phyloP scores from a whole-genome alignment of 306 rosid species.

The Abrus pulchellus region DNA sequence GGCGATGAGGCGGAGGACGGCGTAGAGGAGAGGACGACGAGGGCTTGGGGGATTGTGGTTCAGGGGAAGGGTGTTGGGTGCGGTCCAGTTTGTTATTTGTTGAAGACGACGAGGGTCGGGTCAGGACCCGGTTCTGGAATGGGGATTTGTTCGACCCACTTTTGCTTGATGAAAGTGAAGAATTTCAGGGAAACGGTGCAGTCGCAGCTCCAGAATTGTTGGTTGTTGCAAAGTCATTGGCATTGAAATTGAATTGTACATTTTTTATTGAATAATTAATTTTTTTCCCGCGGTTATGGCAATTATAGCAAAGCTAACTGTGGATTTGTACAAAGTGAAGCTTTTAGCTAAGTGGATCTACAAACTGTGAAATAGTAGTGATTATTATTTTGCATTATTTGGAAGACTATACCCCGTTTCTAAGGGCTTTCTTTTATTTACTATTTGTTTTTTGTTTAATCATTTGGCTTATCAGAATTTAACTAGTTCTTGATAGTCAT shows the following conservation, averaged over 20 bases:
- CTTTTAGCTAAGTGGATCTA: no score
- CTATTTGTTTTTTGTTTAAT: no score
- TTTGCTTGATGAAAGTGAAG: conserved; percentile 65
- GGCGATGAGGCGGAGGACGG: conserved; percentile 35
- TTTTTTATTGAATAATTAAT: not conserved
- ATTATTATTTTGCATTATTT: no score
- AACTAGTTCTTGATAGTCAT: no score
- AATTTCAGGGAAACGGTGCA: conserved; percentile 60
- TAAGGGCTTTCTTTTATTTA: no score
- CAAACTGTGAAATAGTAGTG: no score
- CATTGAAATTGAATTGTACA: conserved; percentile 33
- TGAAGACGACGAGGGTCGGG: conserved; percentile 64
- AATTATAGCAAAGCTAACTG: not conserved
- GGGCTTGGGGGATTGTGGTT: conserved; percentile 78
- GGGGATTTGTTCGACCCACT: conserved; percentile 67
- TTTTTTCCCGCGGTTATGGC: not conserved
- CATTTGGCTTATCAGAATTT: no score
- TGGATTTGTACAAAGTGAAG: conserved; percentile 37
- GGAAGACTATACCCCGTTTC: no score
- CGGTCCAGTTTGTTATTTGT: conserved; percentile 70
- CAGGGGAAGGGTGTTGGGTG: conserved; percentile 71
- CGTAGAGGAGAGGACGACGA: conserved; percentile 42
- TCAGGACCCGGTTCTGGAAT: conserved; percentile 47
- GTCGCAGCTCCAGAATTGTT: conserved; percentile 78
- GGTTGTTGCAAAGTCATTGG: conserved; percentile 63